Evolutionary conservation across 2,329 filamentous ascomycete genomes (phyloP).

Genomic region (Claviceps quebecensis): DNA sequence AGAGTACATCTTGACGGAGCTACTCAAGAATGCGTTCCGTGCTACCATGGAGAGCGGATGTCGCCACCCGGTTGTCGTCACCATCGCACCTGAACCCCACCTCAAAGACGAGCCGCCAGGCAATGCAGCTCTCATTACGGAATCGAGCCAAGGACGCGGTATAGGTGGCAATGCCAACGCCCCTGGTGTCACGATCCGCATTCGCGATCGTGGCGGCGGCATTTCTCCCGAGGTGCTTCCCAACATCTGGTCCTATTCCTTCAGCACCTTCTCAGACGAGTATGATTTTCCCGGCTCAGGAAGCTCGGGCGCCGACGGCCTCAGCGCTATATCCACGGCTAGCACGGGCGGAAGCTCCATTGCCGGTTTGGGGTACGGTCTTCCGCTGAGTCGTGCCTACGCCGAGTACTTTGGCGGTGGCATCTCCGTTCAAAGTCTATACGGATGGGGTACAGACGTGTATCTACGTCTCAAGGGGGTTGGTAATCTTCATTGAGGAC

Average conservation of each 20-base stretch:
- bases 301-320: conserved; percentile 40
- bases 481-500: conserved; percentile 30
- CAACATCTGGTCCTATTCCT: conserved; percentile 93
- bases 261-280: conserved; percentile 76
- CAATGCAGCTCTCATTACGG: conserved; percentile 15
- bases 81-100: conserved; percentile 60
- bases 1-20: conserved; percentile 92
- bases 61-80: conserved; percentile 75
- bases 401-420: conserved; percentile 97
- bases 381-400: conserved; percentile 83
- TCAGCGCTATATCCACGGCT: conserved; percentile 61
- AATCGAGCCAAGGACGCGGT: conserved; percentile 24
- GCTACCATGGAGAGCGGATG: conserved; percentile 80
- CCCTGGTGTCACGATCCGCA: conserved; percentile 85
- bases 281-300: conserved; percentile 27
- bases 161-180: conserved; percentile 26
- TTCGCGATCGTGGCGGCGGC: conserved; percentile 88
- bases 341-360: conserved; percentile 69
- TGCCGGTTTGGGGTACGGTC: conserved; percentile 81
- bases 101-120: conserved; percentile 14
- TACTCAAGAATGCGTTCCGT: conserved; percentile 93
- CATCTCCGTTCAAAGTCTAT: conserved; percentile 86
- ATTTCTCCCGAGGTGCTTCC: conserved; percentile 73
- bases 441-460: conserved; percentile 75
- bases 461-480: conserved; percentile 52